Evolutionary conservation across 2,329 filamentous ascomycete genomes (phyloP).

Genomic region (Colletotrichum viniferum): DNA sequence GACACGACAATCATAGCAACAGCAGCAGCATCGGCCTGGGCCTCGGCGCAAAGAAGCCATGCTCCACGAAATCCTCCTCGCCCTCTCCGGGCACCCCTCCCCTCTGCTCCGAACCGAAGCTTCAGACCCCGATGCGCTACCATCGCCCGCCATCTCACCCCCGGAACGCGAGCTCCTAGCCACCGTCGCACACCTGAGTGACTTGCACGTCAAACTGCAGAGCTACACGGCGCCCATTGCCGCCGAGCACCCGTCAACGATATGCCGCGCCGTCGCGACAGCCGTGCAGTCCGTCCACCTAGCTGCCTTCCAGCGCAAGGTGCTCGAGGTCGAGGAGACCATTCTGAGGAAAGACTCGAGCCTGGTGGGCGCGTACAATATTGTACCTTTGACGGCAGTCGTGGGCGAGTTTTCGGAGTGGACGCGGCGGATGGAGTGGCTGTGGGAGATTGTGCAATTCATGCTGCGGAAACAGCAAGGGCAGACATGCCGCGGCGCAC

Average conservation of each 20-base stretch:
- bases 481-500: constrained; percentile 66
- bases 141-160: constrained; percentile 65
- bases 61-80: constrained; percentile 98
- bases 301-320: constrained; percentile 78
- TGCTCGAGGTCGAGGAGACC: constrained; percentile 81
- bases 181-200: constrained; percentile 77
- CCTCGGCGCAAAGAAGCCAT: constrained; percentile 51
- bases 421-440: constrained; percentile 84
- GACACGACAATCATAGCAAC: background rate
- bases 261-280: constrained; percentile 86
- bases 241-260: constrained; percentile 74
- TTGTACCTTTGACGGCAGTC: constrained; percentile 87
- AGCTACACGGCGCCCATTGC: constrained; percentile 70
- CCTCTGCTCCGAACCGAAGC: constrained; percentile 72
- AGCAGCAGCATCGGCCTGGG: background rate
- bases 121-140: constrained; percentile 49
- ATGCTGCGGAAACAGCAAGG: constrained; percentile 55
- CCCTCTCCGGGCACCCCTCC: constrained; percentile 91
- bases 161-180: constrained; percentile 83
- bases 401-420: constrained; percentile 87
- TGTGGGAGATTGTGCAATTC: constrained; percentile 75
- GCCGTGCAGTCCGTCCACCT: constrained; percentile 78
- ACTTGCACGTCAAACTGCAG: constrained; percentile 76
- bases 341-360: constrained; percentile 78
- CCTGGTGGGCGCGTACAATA: constrained; percentile 89